Evolutionary conservation across 208 protist species (phyloP).

Genomic region (Leishmania tropica): DNA sequence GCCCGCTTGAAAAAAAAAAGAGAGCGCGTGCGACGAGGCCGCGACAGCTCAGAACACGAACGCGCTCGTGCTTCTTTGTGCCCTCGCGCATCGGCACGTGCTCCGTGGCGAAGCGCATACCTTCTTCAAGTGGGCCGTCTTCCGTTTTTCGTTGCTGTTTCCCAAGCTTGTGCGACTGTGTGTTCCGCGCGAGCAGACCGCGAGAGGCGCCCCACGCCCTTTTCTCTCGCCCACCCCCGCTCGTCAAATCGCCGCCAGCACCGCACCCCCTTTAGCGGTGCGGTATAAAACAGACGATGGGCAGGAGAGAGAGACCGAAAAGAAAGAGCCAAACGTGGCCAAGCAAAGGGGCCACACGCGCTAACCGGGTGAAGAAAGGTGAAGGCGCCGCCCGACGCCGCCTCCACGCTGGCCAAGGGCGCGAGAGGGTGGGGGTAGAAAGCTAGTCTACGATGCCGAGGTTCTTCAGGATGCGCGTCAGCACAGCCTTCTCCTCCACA

Average conservation of each 20-base stretch:
- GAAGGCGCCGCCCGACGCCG: not conserved
- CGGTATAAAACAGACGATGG: not conserved
- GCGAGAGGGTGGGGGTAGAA: not conserved
- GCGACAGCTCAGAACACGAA: not conserved
- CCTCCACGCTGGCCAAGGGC: not conserved
- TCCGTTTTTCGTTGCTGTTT: not conserved
- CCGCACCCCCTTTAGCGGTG: not conserved
- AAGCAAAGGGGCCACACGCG: not conserved
- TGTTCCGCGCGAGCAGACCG: not conserved
- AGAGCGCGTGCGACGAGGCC: not conserved
- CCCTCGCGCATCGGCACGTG: not conserved
- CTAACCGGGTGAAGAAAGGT: not conserved
- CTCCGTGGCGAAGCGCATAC: not conserved
- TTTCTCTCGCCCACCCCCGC: not conserved
- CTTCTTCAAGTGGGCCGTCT: not conserved
- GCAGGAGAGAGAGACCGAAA: not conserved
- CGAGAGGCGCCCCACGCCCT: not conserved
- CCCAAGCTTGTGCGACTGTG: not conserved
- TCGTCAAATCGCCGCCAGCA: not conserved
- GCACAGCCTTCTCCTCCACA: slow-evolving; percentile 77
- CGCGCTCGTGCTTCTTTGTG: not conserved
- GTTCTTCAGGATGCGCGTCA: slow-evolving; percentile 80
- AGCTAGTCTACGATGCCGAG: slow-evolving; percentile 62
- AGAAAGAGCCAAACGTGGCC: not conserved
- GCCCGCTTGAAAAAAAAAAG: not conserved